phyloP scores from a whole-genome alignment of 225 moss, liverwort and hornwort genomes.

The Bryoerythrophyllum caledonicum region DNA sequence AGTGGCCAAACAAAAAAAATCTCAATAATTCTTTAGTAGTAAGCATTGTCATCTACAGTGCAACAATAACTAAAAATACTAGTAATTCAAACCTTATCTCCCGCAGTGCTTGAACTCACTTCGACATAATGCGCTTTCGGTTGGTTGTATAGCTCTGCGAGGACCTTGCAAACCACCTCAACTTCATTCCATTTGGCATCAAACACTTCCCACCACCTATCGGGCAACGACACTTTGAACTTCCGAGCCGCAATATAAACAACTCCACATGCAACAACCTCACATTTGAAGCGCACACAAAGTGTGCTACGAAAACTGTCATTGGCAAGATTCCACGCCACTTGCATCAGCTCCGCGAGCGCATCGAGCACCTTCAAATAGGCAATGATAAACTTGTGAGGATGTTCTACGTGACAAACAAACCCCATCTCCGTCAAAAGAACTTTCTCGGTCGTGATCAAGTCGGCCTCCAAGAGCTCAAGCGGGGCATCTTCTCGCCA shows the following conservation, averaged over 20 bases:
- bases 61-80: too few relatives aligned
- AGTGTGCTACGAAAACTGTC: slow-evolving; percentile 85
- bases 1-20: too few relatives aligned
- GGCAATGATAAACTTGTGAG: slow-evolving; percentile 96
- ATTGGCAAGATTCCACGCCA: slow-evolving; percentile 98
- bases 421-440: slow-evolving; percentile 99
- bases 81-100: too few relatives aligned
- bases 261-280: slow-evolving; percentile 94
- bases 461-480: slow-evolving; percentile 77
- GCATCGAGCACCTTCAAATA: slow-evolving; percentile 82
- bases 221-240: slow-evolving; percentile 72
- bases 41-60: too few relatives aligned
- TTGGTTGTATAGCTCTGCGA: slow-evolving; percentile 81
- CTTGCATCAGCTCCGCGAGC: slow-evolving; percentile 76
- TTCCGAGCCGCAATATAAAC: slow-evolving; percentile 92
- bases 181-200: too few relatives aligned
- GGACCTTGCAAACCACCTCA: too few relatives aligned
- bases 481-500: slow-evolving; percentile 60
- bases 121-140: slow-evolving; percentile 81
- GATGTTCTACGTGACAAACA: slow-evolving; percentile 98
- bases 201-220: too few relatives aligned
- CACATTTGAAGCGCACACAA: slow-evolving; percentile 79
- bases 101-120: slow-evolving; percentile 26
- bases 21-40: too few relatives aligned
- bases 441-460: slow-evolving; percentile 93